A percentile compares a stretch with the other conserved stretches of the same genome.
phyloP scores from a whole-genome alignment of 2,329 filamentous ascomycete genomes.

The Drechslera avenae region DNA sequence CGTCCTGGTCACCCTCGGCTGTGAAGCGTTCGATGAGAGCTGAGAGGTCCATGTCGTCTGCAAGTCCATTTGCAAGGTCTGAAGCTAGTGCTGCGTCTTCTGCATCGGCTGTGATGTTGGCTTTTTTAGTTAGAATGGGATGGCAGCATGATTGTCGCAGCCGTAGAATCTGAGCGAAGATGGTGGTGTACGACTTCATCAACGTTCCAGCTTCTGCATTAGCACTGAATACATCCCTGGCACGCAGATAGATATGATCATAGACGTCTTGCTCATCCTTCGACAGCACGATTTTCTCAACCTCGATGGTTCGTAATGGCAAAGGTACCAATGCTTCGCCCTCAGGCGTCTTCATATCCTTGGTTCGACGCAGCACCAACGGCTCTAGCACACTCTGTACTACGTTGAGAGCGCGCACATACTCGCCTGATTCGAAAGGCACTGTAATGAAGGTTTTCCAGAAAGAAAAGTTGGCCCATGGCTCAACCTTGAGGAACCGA shows the following conservation, averaged over 20 bases:
- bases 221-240: conserved; percentile 80
- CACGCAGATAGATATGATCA: conserved; percentile 82
- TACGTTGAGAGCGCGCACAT: conserved; percentile 89
- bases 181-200: conserved; percentile 93
- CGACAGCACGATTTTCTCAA: conserved; percentile 86
- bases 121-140: conserved; percentile 84
- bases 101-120: conserved; percentile 83
- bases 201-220: conserved; percentile 92
- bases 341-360: conserved; percentile 95
- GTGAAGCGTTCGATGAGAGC: conserved; percentile 85
- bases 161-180: conserved; percentile 94
- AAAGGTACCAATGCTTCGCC: conserved; percentile 81
- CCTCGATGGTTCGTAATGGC: conserved; percentile 79
- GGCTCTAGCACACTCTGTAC: conserved; percentile 97
- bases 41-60: conserved; percentile 95
- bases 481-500: conserved; percentile 89
- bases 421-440: conserved; percentile 94
- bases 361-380: conserved; percentile 90
- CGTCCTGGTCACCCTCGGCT: conserved; percentile 61
- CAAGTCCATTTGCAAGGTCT: conserved; percentile 78
- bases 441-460: conserved; percentile 99
- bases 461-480: conserved; percentile 98
- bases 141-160: conserved; percentile 95
- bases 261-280: conserved; percentile 88
- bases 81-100: conserved; percentile 78